Evolutionary conservation across 2,329 filamentous ascomycete genomes (phyloP).

Genomic region (Ceratocystis cubensis): DNA sequence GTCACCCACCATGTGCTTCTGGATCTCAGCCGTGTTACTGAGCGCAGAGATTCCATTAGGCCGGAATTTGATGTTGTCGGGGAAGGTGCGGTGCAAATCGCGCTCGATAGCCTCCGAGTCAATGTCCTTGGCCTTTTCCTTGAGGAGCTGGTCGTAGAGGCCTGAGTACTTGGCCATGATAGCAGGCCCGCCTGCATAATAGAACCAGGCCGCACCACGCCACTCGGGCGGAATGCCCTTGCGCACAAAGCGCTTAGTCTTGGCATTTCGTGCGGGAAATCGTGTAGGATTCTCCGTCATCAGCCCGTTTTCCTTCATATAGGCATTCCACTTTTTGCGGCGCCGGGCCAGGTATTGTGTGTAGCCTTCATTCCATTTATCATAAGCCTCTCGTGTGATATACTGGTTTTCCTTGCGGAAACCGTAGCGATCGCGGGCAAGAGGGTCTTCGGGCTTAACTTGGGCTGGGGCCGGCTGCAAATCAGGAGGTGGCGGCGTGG

Average conservation of each 20-base stretch:
- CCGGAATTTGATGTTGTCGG: constrained; percentile 85
- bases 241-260: constrained; percentile 78
- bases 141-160: constrained; percentile 60
- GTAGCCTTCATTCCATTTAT: constrained; percentile 68
- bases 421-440: constrained; percentile 66
- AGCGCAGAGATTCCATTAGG: constrained; percentile 37
- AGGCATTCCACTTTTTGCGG: constrained; percentile 66
- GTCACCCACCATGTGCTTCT: constrained; percentile 30
- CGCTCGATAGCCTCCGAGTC: constrained; percentile 87
- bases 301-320: constrained; percentile 65
- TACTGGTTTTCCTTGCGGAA: constrained; percentile 83
- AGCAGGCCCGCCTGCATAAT: constrained; percentile 77
- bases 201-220: constrained; percentile 95
- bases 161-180: constrained; percentile 64
- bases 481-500: constrained; percentile 22
- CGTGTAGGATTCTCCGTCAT: constrained; percentile 57
- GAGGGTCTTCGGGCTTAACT: constrained; percentile 36
- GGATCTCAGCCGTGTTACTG: constrained; percentile 27
- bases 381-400: constrained; percentile 63
- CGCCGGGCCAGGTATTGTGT: constrained; percentile 61
- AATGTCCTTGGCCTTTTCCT: constrained; percentile 51
- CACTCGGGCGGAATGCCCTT: constrained; percentile 92
- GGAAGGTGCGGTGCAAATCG: constrained; percentile 86
- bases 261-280: constrained; percentile 69
- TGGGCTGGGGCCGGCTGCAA: constrained; percentile 26